A percentile compares a stretch with the other conserved stretches of the same genome.
Evolutionary conservation across 495 filamentous ascomycete species (phyloP).

Genomic region (Neurospora cerealis): DNA sequence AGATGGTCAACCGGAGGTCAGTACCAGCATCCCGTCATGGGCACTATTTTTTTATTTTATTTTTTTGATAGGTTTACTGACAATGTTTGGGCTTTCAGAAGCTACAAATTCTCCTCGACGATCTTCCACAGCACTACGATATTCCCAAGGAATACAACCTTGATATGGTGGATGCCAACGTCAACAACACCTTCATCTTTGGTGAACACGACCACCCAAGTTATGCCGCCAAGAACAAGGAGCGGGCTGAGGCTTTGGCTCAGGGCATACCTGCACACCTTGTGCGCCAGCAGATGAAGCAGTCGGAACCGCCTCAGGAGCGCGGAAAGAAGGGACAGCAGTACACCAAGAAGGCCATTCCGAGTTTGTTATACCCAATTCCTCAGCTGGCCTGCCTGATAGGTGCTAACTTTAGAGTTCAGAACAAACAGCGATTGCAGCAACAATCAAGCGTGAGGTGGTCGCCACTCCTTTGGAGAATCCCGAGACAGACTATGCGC

Average conservation of each 20-base stretch:
- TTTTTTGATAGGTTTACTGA: conserved; percentile 6
- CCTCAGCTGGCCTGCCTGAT: neutral
- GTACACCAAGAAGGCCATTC: conserved; percentile 68
- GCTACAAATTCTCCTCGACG: conserved; percentile 33
- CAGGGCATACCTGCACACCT: conserved; percentile 42
- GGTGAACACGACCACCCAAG: conserved; percentile 84
- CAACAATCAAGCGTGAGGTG: conserved; percentile 64
- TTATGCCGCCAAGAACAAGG: conserved; percentile 51
- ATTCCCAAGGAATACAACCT: conserved; percentile 80
- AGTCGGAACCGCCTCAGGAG: conserved; percentile 28
- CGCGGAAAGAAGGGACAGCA: conserved; percentile 55
- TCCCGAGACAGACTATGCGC: conserved; percentile 54
- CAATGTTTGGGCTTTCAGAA: conserved; percentile 17
- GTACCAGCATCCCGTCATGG: neutral
- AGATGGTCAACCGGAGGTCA: neutral
- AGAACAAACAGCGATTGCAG: conserved; percentile 76
- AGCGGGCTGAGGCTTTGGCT: conserved; percentile 35
- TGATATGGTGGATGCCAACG: conserved; percentile 48
- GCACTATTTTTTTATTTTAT: neutral
- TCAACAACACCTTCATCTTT: conserved; percentile 79
- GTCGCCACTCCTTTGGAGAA: conserved; percentile 69
- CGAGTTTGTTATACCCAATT: conserved; percentile 48
- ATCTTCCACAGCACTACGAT: conserved; percentile 48
- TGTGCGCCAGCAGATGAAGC: conserved; percentile 28
- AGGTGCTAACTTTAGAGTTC: conserved; percentile 2